Conservation (phyloP, 495 filamentous ascomycete genomes). For the Mycothermus thermophilus region DNA sequence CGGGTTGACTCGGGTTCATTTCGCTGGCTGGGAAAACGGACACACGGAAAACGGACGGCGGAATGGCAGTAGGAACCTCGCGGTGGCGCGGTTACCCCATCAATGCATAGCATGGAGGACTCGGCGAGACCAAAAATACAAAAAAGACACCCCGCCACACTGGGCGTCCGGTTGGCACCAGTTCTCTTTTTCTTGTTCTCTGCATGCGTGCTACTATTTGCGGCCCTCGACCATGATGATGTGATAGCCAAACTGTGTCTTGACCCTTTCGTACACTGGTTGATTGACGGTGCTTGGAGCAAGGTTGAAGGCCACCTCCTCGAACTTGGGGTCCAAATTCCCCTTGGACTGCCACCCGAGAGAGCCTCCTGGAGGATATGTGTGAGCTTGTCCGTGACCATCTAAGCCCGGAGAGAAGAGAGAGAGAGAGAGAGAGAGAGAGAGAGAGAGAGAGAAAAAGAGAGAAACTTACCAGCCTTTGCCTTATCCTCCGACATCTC, state of each 20-base stretch:
- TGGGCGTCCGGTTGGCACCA: slow-evolving; percentile 5
- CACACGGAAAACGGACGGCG: slow-evolving; percentile 13
- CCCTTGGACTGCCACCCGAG: slow-evolving; percentile 77
- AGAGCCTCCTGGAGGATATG: slow-evolving; percentile 50
- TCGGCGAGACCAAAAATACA: slow-evolving; percentile 12
- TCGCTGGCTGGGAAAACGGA: slow-evolving; percentile 22
- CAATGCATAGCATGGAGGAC: slow-evolving; percentile 27
- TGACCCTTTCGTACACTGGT: slow-evolving; percentile 66
- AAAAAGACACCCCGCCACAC: slow-evolving; percentile 3
- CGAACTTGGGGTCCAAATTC: slow-evolving; percentile 58
- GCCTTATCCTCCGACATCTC: slow-evolving; percentile 88
- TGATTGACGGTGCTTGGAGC: slow-evolving; percentile 61
- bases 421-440: no score
- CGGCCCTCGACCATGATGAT: slow-evolving; percentile 65
- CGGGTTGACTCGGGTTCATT: slow-evolving; percentile 25
- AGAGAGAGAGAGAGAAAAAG: background rate
- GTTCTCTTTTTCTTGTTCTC: background rate
- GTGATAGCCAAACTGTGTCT: slow-evolving; percentile 83
- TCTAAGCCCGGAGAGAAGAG: background rate
- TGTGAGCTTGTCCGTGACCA: slow-evolving; percentile 4
- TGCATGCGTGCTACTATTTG: slow-evolving; percentile 8
- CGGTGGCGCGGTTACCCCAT: slow-evolving; percentile 10
- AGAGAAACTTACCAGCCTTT: slow-evolving; percentile 44
- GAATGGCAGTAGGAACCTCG: no score
- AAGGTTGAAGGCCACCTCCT: slow-evolving; percentile 67